Base-by-base conservation (phyloP, 371 early-diverging fungal genomes). In the Capniomyces stellatus region DNA sequence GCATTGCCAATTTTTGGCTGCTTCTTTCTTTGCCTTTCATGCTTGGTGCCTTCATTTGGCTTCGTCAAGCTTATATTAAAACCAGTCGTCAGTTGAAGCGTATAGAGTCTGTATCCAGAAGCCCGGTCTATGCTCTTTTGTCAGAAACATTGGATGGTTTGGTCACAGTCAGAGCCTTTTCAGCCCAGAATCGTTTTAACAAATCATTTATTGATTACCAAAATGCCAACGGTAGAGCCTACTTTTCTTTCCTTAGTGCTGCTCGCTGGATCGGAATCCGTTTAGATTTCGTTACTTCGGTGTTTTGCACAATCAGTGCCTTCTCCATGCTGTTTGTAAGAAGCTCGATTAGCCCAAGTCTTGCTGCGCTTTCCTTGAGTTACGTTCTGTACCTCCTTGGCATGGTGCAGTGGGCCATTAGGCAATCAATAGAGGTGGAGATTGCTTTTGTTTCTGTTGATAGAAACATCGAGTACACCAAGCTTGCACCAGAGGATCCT, bases 51-150 rank as follows among this genome's bases (percentile, higher is more conserved):
- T 70, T 64, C 41, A 55, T 58, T 44, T 47, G 58, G 12, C 54
- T 72, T 2, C 63, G 69, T 12, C 39, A 35, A 0, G 28, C 63
- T 15, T 79, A 79, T 54, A 62, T 79, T 57, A 52, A 50, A 35
- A 57, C 73, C 18, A 70, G 72, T n/a, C 74, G 82, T 10, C 76
- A 81, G 51, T 64, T 83, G 50, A 82, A 82, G 67, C 75, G 83
- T 12, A 64, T 83, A 35, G 80, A 81, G 58, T 70, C 75, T 23
- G 60, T 75, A 21, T 63, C 75, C 0, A 70, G 74, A 2, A 64
- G 66, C 0, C 83, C 83, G 3, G 67, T 82, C 31, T 81, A 76
- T 51, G 58, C 80, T 8, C 65, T 67, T 23, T 67, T 82, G 21
- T 65, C 67, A 10, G 82, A 82, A 54, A 76, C 78, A 1, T 24